phyloP scores from a whole-genome alignment of 495 filamentous ascomycete species.

The Lasiosphaeria hispida region DNA sequence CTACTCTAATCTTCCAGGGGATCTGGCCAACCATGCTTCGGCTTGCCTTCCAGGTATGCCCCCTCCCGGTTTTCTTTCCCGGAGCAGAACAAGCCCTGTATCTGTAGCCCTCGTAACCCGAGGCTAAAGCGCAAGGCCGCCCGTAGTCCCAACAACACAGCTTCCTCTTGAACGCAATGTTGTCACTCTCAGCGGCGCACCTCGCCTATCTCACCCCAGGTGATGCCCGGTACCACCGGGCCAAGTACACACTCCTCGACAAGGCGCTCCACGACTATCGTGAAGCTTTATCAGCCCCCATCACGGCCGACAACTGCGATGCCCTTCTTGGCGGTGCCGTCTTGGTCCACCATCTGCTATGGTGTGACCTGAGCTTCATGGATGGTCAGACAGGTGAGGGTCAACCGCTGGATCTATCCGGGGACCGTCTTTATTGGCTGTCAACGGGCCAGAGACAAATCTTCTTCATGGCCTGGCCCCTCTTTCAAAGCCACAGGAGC shows the following conservation, averaged over 20 bases:
- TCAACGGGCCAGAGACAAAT: conserved; percentile 27
- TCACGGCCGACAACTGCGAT: conserved; percentile 39
- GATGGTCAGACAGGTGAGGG: conserved; percentile 3
- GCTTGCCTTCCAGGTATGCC: conserved; percentile 21
- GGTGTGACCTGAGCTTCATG: conserved; percentile 25
- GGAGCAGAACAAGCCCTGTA: no score
- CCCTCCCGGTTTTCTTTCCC: background rate
- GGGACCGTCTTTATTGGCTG: conserved; percentile 25
- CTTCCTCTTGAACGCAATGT: conserved; percentile 28
- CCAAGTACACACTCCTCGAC: conserved; percentile 18
- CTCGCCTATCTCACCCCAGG: conserved; percentile 18
- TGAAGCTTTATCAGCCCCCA: conserved; percentile 15
- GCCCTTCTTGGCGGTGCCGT: conserved; percentile 33
- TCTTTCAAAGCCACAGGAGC: conserved; percentile 14
- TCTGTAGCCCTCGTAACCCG: background rate
- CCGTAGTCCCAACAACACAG: conserved; percentile 20
- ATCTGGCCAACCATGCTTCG: conserved; percentile 29
- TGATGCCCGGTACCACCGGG: conserved; percentile 17
- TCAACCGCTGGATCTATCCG: conserved; percentile 16
- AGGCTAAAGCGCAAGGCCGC: background rate
- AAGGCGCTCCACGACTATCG: conserved; percentile 24
- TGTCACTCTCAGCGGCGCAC: conserved; percentile 28
- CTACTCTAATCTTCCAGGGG: conserved; percentile 24
- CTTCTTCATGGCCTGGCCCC: conserved; percentile 28
- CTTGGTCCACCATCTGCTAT: conserved; percentile 28